These are phyloP conservation scores for Pulveroboletus ravenelii DNA, from an alignment of 768 basidiomycete species.

Conservation along the genomic window DNA sequence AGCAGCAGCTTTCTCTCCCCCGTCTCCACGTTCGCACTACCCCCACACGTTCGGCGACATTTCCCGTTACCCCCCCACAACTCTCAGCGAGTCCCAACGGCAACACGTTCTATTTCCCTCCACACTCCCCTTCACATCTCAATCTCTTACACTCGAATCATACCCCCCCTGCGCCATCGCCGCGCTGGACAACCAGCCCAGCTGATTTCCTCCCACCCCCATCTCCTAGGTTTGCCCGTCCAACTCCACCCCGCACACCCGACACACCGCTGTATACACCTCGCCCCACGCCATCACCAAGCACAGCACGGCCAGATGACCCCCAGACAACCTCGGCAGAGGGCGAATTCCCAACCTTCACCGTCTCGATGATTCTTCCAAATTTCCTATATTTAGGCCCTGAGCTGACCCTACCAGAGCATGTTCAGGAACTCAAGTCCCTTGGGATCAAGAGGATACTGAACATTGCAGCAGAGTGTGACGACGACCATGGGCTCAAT, in stretches of 20 bases:
- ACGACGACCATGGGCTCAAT: conserved; percentile 71
- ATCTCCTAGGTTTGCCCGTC: conserved; percentile 20
- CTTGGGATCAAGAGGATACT: conserved; percentile 84
- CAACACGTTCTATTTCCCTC: conserved; percentile 19
- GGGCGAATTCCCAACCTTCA: conserved; percentile 62
- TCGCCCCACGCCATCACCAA: conserved; percentile 42
- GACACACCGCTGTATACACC: conserved; percentile 32
- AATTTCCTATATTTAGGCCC: conserved; percentile 89
- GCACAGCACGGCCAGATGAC: conserved; percentile 58
- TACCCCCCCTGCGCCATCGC: conserved; percentile 49
- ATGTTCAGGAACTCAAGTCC: conserved; percentile 67
- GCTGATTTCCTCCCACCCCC: conserved; percentile 39
- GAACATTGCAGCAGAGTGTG: conserved; percentile 90
- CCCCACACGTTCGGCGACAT: conserved; percentile 55
- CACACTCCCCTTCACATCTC: conserved; percentile 57
- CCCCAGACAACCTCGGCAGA: conserved; percentile 21
- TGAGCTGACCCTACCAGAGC: conserved; percentile 69
- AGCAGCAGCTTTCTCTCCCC: conserved; percentile 39
- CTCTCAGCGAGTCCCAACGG: conserved; percentile 17
- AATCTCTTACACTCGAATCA: conserved; percentile 56
- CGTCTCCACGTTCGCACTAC: conserved; percentile 59
- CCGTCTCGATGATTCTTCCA: conserved; percentile 88
- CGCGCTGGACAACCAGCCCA: conserved; percentile 34
- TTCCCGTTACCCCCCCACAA: conserved; percentile 42
- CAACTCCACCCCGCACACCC: conserved; percentile 37